Evolutionary conservation across 352 stramenopile species (phyloP), one percentile per base, ranked within the genome.

Genomic region (Phytophthora agathidicida): DNA sequence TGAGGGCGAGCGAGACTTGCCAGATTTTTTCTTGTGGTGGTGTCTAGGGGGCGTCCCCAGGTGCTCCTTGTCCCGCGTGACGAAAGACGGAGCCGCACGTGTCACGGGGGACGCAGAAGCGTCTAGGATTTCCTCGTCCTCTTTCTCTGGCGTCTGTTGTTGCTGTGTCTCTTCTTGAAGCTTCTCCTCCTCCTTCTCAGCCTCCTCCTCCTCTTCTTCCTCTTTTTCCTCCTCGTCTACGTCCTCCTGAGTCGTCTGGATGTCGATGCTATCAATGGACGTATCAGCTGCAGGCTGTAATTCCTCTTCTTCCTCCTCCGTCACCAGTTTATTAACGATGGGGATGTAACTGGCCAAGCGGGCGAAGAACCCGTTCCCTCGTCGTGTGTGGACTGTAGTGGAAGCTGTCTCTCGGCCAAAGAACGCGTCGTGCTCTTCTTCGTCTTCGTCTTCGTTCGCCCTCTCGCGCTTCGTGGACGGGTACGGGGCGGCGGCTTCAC

Each of bases 271-370:
- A n/a, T 60, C 73, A 37, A 14, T 43, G 6, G 22, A 47, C 33
- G 37, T 54, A 22, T 60, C 49, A 24, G 22, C 7, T 5, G 47
- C 41, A 9, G 41, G 38, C 28, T 63, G 51, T n/a, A 59, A 20
- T 31, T 65, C 48, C 3, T 16, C 31, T 30, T 41, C 47, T 16
- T 68, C 48, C 13, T 60, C 51, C 9, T 85, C 75, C 10, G 51
- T 62, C 22, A 87, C 67, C 8, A 86, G 39, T 38, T 85, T 83
- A 28, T 69, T 73, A 11, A 89, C 72, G 5, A 92, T 62, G 32
- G 83, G 83, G n/a, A 93, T 63, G 45, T 80, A 84, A 36, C 80
- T 87, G 23, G 87, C 74, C 5, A 90, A 48, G 1, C 80, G 80
- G 11, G 80, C 75, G 24, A 90, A 86, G 26, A 90, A 59, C 5